Percentiles rank a stretch among this genome's conserved stretches.
Conservation (phyloP, 345 rosid genomes). For the Moricandia moricandioides region DNA sequence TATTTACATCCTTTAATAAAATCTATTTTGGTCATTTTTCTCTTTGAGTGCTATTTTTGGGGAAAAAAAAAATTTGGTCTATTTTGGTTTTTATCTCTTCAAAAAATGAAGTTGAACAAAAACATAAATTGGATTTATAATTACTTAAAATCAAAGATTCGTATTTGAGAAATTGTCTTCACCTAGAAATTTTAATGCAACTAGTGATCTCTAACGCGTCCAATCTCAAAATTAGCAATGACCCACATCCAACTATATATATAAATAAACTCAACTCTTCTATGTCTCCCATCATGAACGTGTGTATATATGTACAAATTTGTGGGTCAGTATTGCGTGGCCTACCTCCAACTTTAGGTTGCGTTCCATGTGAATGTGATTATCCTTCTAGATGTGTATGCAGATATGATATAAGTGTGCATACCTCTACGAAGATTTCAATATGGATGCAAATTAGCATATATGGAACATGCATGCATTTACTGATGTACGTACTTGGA, state of each 20-base stretch:
- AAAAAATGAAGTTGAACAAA: neutral
- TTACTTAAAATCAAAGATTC: neutral
- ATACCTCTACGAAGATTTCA: neutral
- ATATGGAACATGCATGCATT: conserved; percentile 5
- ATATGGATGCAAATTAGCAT: neutral
- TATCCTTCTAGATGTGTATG: neutral
- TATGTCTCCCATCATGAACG: conserved; percentile 31
- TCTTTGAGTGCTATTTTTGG: too few relatives aligned
- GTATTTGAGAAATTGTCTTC: conserved; percentile 5
- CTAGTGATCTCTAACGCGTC: conserved; percentile 26
- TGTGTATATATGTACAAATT: conserved; percentile 18
- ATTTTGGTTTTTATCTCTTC: too few relatives aligned
- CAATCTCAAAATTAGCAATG: conserved; percentile 20
- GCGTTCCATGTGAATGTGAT: conserved; percentile 9
- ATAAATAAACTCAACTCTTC: conserved; percentile 17
- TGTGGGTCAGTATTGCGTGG: conserved; percentile 24
- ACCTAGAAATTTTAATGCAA: conserved; percentile 21
- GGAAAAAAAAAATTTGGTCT: too few relatives aligned
- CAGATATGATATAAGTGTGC: neutral
- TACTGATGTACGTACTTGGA: neutral
- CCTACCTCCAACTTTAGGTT: conserved; percentile 13
- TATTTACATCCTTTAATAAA: too few relatives aligned
- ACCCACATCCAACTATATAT: conserved; percentile 33
- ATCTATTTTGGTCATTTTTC: too few relatives aligned
- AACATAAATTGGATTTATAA: neutral